Conservation (phyloP, 805 yeast genomes). For the Jamesozyma lodderae region DNA sequence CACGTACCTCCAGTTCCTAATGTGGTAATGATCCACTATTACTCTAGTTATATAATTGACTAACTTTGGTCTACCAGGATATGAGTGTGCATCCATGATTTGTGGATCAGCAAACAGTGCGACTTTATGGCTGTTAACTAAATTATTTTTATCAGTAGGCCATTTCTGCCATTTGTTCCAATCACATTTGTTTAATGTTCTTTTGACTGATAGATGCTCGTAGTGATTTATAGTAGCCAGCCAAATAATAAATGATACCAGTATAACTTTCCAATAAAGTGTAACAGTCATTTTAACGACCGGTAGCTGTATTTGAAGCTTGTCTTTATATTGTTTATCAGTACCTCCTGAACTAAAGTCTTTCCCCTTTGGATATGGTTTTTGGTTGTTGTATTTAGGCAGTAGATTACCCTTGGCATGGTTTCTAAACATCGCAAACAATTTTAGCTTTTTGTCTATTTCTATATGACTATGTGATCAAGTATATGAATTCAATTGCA, state of each 20-base stretch:
- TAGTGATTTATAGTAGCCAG: slow-evolving; percentile 38
- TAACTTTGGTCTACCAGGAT: slow-evolving; percentile 55
- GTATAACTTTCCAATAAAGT: slow-evolving; percentile 21
- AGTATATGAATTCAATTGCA: no score
- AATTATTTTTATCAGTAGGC: slow-evolving; percentile 22
- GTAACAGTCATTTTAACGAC: slow-evolving; percentile 1
- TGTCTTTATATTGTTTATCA: no score
- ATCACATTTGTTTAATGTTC: slow-evolving; percentile 38
- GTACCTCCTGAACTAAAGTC: no score
- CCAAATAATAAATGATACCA: slow-evolving; percentile 34
- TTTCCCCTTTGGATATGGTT: no score
- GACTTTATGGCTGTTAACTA: slow-evolving; percentile 38
- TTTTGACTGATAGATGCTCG: slow-evolving; percentile 43
- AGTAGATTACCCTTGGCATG: not conserved
- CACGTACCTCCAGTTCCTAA: slow-evolving; percentile 58
- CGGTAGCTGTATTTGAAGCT: slow-evolving; percentile 2
- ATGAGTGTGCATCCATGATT: slow-evolving; percentile 78
- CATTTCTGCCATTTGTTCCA: slow-evolving; percentile 68
- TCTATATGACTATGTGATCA: no score
- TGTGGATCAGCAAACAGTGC: slow-evolving; percentile 89
- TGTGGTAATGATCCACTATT: slow-evolving; percentile 70
- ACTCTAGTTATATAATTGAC: slow-evolving; percentile 47
- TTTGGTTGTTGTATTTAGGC: not conserved
- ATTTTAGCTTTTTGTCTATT: not conserved
- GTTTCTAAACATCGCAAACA: not conserved